phyloP scores from a whole-genome alignment of 495 filamentous ascomycete species.

The Apodospora peruviana region DNA sequence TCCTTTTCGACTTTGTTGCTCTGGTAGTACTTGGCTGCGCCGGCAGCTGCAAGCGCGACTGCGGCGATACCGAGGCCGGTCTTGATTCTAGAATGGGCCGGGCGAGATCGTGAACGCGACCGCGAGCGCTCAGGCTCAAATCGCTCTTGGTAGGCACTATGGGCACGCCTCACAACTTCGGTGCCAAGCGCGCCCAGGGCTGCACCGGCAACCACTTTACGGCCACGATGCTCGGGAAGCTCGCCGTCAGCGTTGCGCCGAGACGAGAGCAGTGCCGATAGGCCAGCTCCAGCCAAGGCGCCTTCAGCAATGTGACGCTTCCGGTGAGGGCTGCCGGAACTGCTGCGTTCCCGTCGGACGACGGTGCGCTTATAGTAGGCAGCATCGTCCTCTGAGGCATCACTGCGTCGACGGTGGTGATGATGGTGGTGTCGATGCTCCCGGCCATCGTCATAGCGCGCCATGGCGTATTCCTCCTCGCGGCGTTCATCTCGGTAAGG shows the following conservation, averaged over 20 bases:
- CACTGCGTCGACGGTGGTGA: constrained; percentile 23
- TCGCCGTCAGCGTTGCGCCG: constrained; percentile 58
- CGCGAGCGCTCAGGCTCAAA: constrained; percentile 45
- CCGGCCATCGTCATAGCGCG: constrained; percentile 49
- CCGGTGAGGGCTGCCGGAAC: constrained; percentile 46
- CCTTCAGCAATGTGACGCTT: constrained; percentile 83
- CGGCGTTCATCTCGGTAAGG: constrained; percentile 51
- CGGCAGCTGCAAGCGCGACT: constrained; percentile 66
- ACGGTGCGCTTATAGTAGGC: constrained; percentile 43
- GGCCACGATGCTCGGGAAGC: constrained; percentile 54
- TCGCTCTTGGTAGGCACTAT: constrained; percentile 64
- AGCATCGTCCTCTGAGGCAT: constrained; percentile 48
- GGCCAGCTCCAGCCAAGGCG: constrained; percentile 71
- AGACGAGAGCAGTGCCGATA: constrained; percentile 66
- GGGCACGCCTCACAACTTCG: constrained; percentile 66
- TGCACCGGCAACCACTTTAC: constrained; percentile 73
- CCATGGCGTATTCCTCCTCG: constrained; percentile 39
- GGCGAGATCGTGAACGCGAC: constrained; percentile 53
- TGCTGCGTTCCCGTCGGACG: constrained; percentile 40
- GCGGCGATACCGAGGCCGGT: constrained; percentile 74
- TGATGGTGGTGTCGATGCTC: constrained; percentile 28
- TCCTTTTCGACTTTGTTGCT: constrained; percentile 63
- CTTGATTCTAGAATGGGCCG: constrained; percentile 48
- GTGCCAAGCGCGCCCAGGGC: constrained; percentile 78
- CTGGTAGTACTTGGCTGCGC: constrained; percentile 70